Base-by-base conservation (phyloP, 192 early-diverging fungal species). In the Podila epigama region DNA sequence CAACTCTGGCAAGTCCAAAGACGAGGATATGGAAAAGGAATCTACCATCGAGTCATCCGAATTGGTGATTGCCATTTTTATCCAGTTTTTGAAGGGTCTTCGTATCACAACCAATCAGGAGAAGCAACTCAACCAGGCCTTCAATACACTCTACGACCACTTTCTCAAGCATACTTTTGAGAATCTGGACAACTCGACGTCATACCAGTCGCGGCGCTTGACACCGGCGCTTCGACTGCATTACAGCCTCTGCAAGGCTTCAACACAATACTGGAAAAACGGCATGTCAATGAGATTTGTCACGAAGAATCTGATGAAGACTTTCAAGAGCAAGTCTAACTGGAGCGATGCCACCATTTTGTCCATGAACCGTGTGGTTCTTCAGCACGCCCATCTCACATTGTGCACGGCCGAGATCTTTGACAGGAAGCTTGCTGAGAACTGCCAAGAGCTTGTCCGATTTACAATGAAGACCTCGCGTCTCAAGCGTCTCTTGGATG, bases 121-220 rank as follows among this genome's bases (percentile, higher is more conserved):
- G 40, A 77, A 77, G 57, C 73, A 68, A 22, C 61, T 77, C 36
- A 77, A 68, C 64, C 42, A 77, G 58, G 66, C 58, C 22, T 77
- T 77, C 56, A 51, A 53, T 27, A 29, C 25, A 2, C 27, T 77
- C 0, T 77, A 64, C 51, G 36, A 68, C 1, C 60, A 64, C 16
- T 77, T 68, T 16, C 35, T 68, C 35, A 56, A 35, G 20, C 34
- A 27, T 2, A 64, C 41, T 27, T 68, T 77, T 48, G 56, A 64
- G n/a, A 32, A 28, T 5, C 16, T 75, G 0, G 60, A 52, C 1
- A 15, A 6, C 12, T 52, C 61, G 7, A 11, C 35, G 3, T 33
- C 29, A 3, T 68, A 58, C 20, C 73, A 77, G 40, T 13, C 48
- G 1, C 31, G 61, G 4, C 66, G 66, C 0, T 29, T 77, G 20